These are phyloP conservation scores for Saccharomyces uvarum DNA, from an alignment of 1,139 yeast species.

Conservation along the genomic window DNA sequence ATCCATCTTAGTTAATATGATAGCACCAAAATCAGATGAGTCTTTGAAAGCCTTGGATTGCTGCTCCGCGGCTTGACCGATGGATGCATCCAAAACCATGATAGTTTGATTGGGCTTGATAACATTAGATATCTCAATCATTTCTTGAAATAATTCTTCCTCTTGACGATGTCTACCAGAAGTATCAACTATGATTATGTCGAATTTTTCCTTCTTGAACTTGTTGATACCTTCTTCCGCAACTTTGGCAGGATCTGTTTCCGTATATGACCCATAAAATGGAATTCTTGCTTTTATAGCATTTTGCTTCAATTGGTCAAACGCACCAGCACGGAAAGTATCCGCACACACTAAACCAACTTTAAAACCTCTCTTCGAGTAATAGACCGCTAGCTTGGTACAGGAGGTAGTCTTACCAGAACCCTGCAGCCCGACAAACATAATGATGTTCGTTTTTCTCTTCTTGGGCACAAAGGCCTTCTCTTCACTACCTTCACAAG, in stretches of 20 bases:
- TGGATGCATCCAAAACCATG: slow-evolving; percentile 95
- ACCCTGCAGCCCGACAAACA: slow-evolving; percentile 98
- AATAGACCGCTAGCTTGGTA: slow-evolving; percentile 91
- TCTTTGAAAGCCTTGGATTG: slow-evolving; percentile 94
- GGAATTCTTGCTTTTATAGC: slow-evolving; percentile 94
- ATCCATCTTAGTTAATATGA: slow-evolving; percentile 92
- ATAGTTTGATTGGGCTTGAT: slow-evolving; percentile 89
- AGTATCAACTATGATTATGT: slow-evolving; percentile 90
- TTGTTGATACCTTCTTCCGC: slow-evolving; percentile 87
- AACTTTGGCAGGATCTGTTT: slow-evolving; percentile 90
- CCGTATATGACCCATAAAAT: slow-evolving; percentile 89
- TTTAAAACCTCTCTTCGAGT: slow-evolving; percentile 86
- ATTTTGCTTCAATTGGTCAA: slow-evolving; percentile 94
- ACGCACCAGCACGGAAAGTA: slow-evolving; percentile 98
- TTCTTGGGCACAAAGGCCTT: slow-evolving; percentile 83
- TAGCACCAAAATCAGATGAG: slow-evolving; percentile 87
- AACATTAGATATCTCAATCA: slow-evolving; percentile 84
- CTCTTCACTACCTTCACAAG: slow-evolving; percentile 45
- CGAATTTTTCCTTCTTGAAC: slow-evolving; percentile 86
- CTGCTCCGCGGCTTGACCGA: slow-evolving; percentile 96
- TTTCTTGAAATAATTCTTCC: slow-evolving; percentile 81
- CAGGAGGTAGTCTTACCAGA: slow-evolving; percentile 98
- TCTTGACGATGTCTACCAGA: slow-evolving; percentile 98
- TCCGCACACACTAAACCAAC: slow-evolving; percentile 98
- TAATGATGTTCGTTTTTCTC: slow-evolving; percentile 63